Percentiles rank a stretch among this genome's conserved stretches.
Conservation (phyloP, 371 early-diverging fungal species). For the Zychaea mexicana region DNA sequence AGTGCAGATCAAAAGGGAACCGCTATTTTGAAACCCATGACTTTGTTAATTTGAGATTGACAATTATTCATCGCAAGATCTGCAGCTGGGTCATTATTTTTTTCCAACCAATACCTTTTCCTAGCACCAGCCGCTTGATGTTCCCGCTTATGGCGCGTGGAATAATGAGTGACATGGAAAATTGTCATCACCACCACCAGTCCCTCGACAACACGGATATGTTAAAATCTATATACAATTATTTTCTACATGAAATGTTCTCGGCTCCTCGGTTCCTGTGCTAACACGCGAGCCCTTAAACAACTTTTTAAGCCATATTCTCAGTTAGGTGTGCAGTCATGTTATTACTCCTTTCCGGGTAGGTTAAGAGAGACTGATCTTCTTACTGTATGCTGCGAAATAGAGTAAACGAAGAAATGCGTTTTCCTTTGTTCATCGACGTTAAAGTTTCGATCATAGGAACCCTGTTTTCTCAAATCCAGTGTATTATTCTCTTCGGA, state of each 20-base stretch:
- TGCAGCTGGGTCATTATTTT: not conserved
- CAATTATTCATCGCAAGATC: not conserved
- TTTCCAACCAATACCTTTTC: not conserved
- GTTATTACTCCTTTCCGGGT: too few species aligned
- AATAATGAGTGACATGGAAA: too few species aligned
- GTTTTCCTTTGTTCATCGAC: not conserved
- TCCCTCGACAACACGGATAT: not conserved
- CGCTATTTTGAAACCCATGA: not conserved
- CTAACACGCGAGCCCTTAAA: not conserved
- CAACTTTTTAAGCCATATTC: not conserved
- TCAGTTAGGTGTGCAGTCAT: too few species aligned
- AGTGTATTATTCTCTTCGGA: too few species aligned
- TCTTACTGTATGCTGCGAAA: too few species aligned
- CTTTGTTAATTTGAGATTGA: not conserved
- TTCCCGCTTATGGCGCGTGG: too few species aligned
- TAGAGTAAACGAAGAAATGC: not conserved
- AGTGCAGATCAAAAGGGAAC: too few species aligned
- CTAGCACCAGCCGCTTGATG: not conserved
- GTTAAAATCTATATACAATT: too few species aligned
- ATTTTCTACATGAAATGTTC: too few species aligned
- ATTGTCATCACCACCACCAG: not conserved
- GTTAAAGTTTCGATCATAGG: too few species aligned
- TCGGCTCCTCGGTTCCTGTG: too few species aligned
- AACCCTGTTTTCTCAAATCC: not conserved
- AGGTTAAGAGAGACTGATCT: too few species aligned